These are phyloP conservation scores for Wallacemonas rigidus DNA, from an alignment of 208 protist species.

Conservation along the genomic window DNA sequence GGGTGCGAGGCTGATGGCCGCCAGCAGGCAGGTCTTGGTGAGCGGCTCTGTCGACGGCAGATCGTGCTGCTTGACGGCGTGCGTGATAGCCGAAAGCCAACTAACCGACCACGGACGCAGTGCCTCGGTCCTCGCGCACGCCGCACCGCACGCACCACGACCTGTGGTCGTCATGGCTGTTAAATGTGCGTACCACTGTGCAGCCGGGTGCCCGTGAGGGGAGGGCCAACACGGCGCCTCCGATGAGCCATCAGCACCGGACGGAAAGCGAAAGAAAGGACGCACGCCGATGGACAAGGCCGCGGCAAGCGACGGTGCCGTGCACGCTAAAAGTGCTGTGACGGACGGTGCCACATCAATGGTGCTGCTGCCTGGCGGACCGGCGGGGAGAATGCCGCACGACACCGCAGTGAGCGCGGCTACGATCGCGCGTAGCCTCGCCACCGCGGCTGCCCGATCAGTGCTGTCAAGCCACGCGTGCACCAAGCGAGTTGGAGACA, in stretches of 20 bases:
- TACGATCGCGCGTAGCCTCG: constrained; percentile 6
- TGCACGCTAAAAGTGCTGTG: too few relatives aligned
- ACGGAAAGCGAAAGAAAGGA: too few relatives aligned
- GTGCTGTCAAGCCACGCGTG: neutral
- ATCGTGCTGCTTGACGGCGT: too few relatives aligned
- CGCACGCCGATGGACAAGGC: too few relatives aligned
- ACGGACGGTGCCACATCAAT: neutral
- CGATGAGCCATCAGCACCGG: too few relatives aligned
- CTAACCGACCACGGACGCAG: neutral
- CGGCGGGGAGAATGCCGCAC: neutral
- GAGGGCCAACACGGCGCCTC: too few relatives aligned
- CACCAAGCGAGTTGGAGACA: neutral
- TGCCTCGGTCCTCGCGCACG: neutral
- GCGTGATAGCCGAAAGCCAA: neutral
- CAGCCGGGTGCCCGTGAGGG: too few relatives aligned
- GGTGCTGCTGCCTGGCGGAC: neutral
- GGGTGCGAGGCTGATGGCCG: constrained; percentile 8
- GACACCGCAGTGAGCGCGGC: neutral
- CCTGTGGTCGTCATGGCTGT: too few relatives aligned
- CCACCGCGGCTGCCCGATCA: neutral
- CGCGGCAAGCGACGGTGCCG: too few relatives aligned
- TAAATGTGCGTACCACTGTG: too few relatives aligned
- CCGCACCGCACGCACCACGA: too few relatives aligned
- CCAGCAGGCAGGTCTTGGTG: neutral
- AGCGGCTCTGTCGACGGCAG: neutral